Evolutionary conservation across 208 protist genomes (phyloP), one percentile per base, ranked within the genome.

Genomic region (Perkinsela sp.): DNA sequence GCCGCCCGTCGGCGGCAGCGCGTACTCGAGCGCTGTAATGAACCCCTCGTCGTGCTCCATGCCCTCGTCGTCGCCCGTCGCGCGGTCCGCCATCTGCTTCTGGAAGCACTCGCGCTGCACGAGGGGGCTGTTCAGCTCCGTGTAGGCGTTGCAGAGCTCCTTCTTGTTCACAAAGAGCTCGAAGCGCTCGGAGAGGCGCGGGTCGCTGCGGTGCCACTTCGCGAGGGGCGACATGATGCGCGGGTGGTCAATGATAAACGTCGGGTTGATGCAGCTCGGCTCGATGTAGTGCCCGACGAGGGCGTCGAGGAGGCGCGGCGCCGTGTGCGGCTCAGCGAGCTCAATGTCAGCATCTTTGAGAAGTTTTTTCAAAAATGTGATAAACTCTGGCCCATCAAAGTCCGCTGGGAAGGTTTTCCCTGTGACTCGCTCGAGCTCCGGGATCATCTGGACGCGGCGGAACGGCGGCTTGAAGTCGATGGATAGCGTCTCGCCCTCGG

Each of bases 401-500:
- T 88, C 77, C 40, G 70, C 68, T 32, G 78, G 79, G 66, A 92
- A 88, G 1, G 94, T 91, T n/a, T 93, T 72, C 28, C 83, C 75
- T 22, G 93, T 68, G 1, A 77, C 73, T 77, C 96, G 83, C 74
- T 96, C 93, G 31, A 98, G 80, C 48, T 90, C 93, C 0, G 83
- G 77, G 70, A 99, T 91, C 74, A 99, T 95, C 69, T 82, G 76
- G 48, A 99, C 74, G 30, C 95, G 82, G 71, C 85, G 89, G 75
- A 97, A 99, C 28, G 97, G 97, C 31, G 93, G 94, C 57, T 79
- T 95, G 80, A 99, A 99, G 80, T 99, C 95, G 72, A 99, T 97
- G 28, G 86, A 85, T 2, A 91, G 48, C 31, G 74, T 75, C 2
- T 85, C 85, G 1, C 85, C 86, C 31, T 88, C 81, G 0, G 87